Percentiles rank a stretch among this genome's conserved stretches.
phyloP scores from a whole-genome alignment of 1,284 basidiomycete species.

The Marasmius sp. region DNA sequence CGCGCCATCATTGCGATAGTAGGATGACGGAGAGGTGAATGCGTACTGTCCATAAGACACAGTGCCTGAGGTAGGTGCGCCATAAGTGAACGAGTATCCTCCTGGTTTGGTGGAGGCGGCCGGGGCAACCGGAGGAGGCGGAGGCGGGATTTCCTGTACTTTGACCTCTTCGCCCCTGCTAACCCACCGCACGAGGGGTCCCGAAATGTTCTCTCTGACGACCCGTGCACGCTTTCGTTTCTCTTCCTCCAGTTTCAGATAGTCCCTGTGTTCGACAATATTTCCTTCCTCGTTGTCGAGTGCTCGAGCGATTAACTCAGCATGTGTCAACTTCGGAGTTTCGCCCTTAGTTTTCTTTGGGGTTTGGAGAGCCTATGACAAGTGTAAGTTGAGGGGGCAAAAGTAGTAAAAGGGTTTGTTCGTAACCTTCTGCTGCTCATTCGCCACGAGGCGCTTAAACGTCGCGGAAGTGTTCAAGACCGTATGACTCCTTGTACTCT shows the following conservation, averaged over 20 bases:
- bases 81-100: background rate
- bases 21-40: background rate
- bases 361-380: constrained; percentile 45
- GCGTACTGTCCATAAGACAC: background rate
- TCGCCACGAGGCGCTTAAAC: constrained; percentile 58
- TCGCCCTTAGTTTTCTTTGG: constrained; percentile 60
- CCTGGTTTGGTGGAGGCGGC: constrained; percentile 3
- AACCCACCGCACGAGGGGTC: constrained; percentile 74
- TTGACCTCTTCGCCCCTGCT: constrained; percentile 62
- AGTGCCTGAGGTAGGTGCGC: background rate
- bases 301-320: constrained; percentile 77
- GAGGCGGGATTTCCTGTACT: constrained; percentile 33
- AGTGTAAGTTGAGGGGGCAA: background rate
- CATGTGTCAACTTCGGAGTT: constrained; percentile 64
- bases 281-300: constrained; percentile 87
- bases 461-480: constrained; percentile 65
- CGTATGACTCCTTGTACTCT: constrained; percentile 66
- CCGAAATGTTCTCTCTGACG: constrained; percentile 60
- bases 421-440: constrained; percentile 59
- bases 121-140: constrained; percentile 23
- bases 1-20: background rate
- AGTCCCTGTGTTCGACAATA: constrained; percentile 74
- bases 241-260: constrained; percentile 79
- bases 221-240: constrained; percentile 69
- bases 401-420: background rate